Base-by-base conservation (phyloP, 2,329 filamentous ascomycete genomes). In the Cordyceps cicadae region DNA sequence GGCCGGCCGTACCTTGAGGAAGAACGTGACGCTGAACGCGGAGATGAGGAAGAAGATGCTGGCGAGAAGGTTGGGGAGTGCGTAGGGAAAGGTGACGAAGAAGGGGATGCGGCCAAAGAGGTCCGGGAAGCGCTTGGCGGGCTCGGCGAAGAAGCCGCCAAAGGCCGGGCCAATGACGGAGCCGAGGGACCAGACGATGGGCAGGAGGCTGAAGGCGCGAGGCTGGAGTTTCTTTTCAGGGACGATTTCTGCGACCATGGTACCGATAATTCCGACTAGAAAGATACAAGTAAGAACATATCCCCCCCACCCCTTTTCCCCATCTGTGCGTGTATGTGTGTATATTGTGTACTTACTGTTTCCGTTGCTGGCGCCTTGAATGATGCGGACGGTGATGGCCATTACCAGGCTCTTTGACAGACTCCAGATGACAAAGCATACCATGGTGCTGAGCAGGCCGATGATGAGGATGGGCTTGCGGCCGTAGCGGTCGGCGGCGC, bases 221-320 rank as follows among this genome's bases (percentile, higher is more conserved):
- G 93, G 92, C 69, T 97, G 93, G 7, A 96, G 79, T 69, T 92
- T 88, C 71, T 83, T 91, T 71, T 94, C 86, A 0, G 91, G 89
- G 1, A 96, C 92, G 81, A 97, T 86, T 72, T 97, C 93, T 0
- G 93, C 93, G 2, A 97, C 92, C 77, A 94, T 91, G 17, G 91
- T 96, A 65, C 92, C 79, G 64, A 97, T 87, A 63, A 97, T 97
- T 1, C 94, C 89, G n/a, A 93, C 87, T 86, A 24, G 56, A 7
- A 26, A 1, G 4, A 29, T 9, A 29, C 21, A 12, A 37, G 54
- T 17, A 2, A 56, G 43, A 24, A 24, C 24, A 24, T 4, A 24
- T 24, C 24, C 24, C 24, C 24, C 3, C 4, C 24, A 2, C 24
- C 24, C 24, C 24, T 24, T 24, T 24, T 4, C 24, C 24, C 24